Percentiles rank a stretch among this genome's conserved stretches.
These are phyloP conservation scores for Russula ochroleuca DNA, from an alignment of 768 basidiomycete genomes.

Conservation along the genomic window DNA sequence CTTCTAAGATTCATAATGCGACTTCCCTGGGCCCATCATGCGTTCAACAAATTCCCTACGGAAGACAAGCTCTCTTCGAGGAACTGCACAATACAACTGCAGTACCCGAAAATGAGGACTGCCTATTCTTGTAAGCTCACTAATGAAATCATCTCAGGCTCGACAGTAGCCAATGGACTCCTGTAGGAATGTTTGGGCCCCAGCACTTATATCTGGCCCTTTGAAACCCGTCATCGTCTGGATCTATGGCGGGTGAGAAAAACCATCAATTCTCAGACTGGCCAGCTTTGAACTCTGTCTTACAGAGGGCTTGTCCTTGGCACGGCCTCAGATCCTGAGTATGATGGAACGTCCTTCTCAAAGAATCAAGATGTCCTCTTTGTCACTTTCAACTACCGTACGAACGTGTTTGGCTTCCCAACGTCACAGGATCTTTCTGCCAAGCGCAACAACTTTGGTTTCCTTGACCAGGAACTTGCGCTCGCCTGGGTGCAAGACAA, in stretches of 20 bases:
- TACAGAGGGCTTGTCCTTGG: slow-evolving; percentile 11
- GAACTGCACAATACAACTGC: neutral
- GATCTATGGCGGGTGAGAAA: slow-evolving; percentile 21
- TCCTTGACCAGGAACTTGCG: slow-evolving; percentile 32
- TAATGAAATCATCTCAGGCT: neutral
- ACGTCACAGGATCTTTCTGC: slow-evolving; percentile 5
- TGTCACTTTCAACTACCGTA: slow-evolving; percentile 22
- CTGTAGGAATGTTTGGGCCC: slow-evolving; percentile 19
- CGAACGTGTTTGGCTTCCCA: slow-evolving; percentile 22
- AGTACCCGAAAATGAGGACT: slow-evolving; percentile 14
- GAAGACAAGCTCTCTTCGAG: neutral
- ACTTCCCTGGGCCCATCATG: slow-evolving; percentile 21
- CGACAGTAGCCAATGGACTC: neutral
- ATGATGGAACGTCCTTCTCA: slow-evolving; percentile 19
- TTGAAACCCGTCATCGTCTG: slow-evolving; percentile 19
- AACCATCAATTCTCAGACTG: neutral
- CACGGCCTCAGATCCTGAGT: slow-evolving; percentile 6
- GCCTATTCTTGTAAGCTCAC: slow-evolving; percentile 10
- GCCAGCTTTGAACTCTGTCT: neutral
- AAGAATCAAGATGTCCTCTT: slow-evolving; percentile 18
- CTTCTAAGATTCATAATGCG: slow-evolving; percentile 4
- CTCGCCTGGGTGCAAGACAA: slow-evolving; percentile 56
- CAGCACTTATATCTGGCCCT: neutral
- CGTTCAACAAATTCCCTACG: slow-evolving; percentile 13
- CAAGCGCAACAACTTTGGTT: slow-evolving; percentile 9